Evolutionary conservation across 495 filamentous ascomycete genomes (phyloP), one percentile per base, ranked within the genome.

Genomic region (Clavariopsis aquatica): DNA sequence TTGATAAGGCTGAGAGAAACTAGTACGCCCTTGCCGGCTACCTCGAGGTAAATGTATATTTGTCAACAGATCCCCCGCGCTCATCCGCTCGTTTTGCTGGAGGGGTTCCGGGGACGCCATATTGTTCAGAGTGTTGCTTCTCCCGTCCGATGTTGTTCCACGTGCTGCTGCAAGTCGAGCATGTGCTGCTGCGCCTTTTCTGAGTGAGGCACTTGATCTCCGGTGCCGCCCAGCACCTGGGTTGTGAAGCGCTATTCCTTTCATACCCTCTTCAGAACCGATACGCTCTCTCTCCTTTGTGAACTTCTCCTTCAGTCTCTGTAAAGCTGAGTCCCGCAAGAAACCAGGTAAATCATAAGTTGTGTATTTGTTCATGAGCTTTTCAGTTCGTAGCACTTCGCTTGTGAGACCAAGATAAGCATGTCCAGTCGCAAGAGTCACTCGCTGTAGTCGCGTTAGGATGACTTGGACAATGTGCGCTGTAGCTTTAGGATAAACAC

Each of bases 391-490:
- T 22, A 98, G 78, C 0, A 98, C 93, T 64, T 98, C 95, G 43
- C 85, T 88, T 1, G 89, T 96, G 36, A 98, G 75, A 1, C 94
- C 94, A 17, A 98, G 85, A 71, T 98, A 98, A 8, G 91, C 88
- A 76, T 96, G 91, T 0, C 90, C 95, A 1, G 95, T 97, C 0
- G 91, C 87, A 45, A 98, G 89, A 1, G 95, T 98, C 20, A 98
- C 94, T 59, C 94, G 82, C 72, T 98, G 94, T 31, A 98, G 87
- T 60, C 94, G 82, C 1, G 94, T 97, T 28, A 98, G 75, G 55
- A 98, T 98, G 27, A 98, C 94, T 61, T 98, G 93, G 1, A 98
- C 91, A 64, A 98, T 97, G 73, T 98, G 94, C 6, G 95, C 90
- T 12, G 94, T 96, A 2, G 94, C 94, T 77, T 92, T 93, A 8